A percentile compares a stretch with the other conserved stretches of the same genome.
Evolutionary conservation across 1,139 yeast genomes (phyloP).

Genomic region (Hansenula lynferdii): DNA sequence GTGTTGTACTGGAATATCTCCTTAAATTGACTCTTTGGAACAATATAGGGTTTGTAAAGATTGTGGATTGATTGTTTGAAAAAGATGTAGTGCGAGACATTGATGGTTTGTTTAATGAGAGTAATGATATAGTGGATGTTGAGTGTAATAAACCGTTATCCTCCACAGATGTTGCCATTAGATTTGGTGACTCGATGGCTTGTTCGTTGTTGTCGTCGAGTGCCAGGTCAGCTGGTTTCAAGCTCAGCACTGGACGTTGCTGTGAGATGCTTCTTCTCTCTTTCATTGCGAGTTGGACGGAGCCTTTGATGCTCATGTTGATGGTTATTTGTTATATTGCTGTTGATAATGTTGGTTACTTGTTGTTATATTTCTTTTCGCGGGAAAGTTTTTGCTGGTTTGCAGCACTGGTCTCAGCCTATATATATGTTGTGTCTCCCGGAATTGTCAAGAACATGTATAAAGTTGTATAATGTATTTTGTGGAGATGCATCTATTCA

Average conservation of each 20-base stretch:
- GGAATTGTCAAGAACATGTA: too few species aligned
- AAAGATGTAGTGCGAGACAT: constrained; percentile 12
- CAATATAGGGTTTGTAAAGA: background rate
- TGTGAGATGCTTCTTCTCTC: background rate
- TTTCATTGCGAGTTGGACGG: background rate
- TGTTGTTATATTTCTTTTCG: too few species aligned
- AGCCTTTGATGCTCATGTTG: background rate
- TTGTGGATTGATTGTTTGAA: constrained; percentile 9
- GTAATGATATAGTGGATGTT: constrained; percentile 17
- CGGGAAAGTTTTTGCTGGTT: too few species aligned
- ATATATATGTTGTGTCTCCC: too few species aligned
- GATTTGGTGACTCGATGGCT: constrained; percentile 16
- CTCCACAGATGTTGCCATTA: constrained; percentile 18
- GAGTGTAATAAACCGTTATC: constrained; percentile 11
- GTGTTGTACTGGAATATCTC: background rate
- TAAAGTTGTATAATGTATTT: too few species aligned
- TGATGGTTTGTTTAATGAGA: constrained; percentile 15
- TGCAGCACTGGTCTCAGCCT: too few species aligned
- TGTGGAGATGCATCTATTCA: too few species aligned
- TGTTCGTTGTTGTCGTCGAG: too few species aligned
- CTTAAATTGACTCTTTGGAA: background rate
- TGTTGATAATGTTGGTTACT: too few species aligned
- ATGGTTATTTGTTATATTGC: too few species aligned
- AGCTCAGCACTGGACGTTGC: too few species aligned
- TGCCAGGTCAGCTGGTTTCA: too few species aligned